Evolutionary conservation across 371 early-diverging fungal genomes (phyloP), one percentile per base, ranked within the genome.

Genomic region (Mortierella sp.): DNA sequence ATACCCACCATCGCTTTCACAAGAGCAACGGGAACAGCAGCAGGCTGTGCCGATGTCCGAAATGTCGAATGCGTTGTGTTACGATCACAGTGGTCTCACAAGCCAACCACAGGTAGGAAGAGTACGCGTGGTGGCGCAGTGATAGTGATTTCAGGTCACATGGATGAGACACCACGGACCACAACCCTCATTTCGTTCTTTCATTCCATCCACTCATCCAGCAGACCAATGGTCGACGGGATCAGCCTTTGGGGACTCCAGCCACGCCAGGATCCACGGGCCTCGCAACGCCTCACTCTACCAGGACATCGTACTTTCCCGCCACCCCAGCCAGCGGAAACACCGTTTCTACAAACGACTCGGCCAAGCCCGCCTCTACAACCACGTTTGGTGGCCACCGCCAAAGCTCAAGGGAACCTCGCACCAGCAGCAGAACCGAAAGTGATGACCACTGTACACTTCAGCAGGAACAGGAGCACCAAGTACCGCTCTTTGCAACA

Each of bases 231-330:
- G 21, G 27, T 9, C 46, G 48, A 27, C 56, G 28, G 21, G 52
- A 55, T 14, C 56, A 47, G 43, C 21, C 47, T 8, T 31, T 46
- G 34, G 59, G 29, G 8, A 56, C 71, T 12, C 71, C 59, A 17
- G 63, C 69, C n/a, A 63, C 63, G 13, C 48, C 52, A 19, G 34
- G 28, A 12, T 54, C 70, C 7, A 49, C 45, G 6, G 62, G 57
- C 5, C 24, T 53, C 13, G 50, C 29, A 41, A 54, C 71, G n/a
- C 55, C 71, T 8, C 51, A 28, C 34, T 55, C 71, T 14, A 27
- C 44, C 17, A 37, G 43, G 40, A 60, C 65, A 0, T 71, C 64
- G 2, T 71, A 71, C 25, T 71, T 63, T 40, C 65, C 71, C 21
- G 27, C 64, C 13, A 69, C 63, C 3, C 71, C 70, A 3, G 63